Evolutionary conservation across 345 rosid species (phyloP).

Genomic region (Punica granatum): DNA sequence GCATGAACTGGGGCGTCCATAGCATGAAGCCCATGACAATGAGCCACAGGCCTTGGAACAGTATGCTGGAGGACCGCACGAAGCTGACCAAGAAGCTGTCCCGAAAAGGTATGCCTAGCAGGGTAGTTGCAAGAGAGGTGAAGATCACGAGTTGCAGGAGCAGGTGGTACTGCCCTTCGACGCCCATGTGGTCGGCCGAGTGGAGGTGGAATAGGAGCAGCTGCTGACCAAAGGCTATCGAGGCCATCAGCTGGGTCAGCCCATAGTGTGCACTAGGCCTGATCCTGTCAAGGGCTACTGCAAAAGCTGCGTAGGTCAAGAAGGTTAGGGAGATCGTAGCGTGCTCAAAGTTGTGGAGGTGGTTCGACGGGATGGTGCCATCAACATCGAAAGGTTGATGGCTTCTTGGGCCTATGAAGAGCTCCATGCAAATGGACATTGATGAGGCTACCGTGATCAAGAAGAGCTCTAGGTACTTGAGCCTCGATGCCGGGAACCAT

Average conservation of each 20-base stretch:
- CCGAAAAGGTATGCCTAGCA: slow-evolving; percentile 48
- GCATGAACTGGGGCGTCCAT: slow-evolving; percentile 58
- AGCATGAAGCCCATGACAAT: slow-evolving; percentile 67
- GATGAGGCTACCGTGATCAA: slow-evolving; percentile 46
- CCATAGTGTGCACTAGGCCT: slow-evolving; percentile 19
- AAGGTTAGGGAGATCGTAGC: slow-evolving; percentile 54
- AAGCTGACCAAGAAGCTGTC: slow-evolving; percentile 63
- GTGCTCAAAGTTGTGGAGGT: too few relatives aligned
- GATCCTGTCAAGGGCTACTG: slow-evolving; percentile 39
- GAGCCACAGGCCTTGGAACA: slow-evolving; percentile 75
- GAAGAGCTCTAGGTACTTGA: slow-evolving; percentile 53
- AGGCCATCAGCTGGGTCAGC: slow-evolving; percentile 46
- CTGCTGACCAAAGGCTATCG: slow-evolving; percentile 65
- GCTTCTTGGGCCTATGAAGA: slow-evolving; percentile 55
- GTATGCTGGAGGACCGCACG: slow-evolving; percentile 51
- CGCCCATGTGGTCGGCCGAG: slow-evolving; percentile 71
- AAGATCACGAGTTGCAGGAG: slow-evolving; percentile 50
- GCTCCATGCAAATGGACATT: slow-evolving; percentile 65
- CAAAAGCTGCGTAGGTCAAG: slow-evolving; percentile 50
- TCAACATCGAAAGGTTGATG: slow-evolving; percentile 75
- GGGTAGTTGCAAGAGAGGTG: slow-evolving; percentile 51
- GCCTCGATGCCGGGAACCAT: slow-evolving; percentile 59
- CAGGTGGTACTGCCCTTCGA: slow-evolving; percentile 82
- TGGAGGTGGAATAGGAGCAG: slow-evolving; percentile 74
- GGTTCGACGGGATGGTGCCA: slow-evolving; percentile 69